These are phyloP conservation scores for Talaromyces albobiverticillius DNA, from an alignment of 2,329 filamentous ascomycete genomes.

Conservation along the genomic window DNA sequence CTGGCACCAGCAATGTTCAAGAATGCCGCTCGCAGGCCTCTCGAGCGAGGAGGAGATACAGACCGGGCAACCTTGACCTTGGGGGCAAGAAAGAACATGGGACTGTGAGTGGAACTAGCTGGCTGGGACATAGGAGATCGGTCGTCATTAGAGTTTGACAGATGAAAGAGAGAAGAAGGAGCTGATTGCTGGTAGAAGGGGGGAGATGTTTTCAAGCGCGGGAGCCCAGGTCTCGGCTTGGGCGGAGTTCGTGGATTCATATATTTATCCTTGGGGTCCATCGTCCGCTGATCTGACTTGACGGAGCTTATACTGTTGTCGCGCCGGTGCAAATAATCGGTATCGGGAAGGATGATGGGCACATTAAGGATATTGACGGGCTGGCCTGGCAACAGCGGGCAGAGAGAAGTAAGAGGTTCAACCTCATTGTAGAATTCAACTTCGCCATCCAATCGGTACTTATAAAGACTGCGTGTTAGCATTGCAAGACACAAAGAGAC, in stretches of 20 bases:
- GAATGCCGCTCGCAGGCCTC: conserved; percentile 37
- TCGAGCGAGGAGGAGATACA: conserved; percentile 35
- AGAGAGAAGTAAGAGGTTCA: conserved; percentile 71
- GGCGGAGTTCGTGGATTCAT: conserved; percentile 63
- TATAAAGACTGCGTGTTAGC: conserved; percentile 12
- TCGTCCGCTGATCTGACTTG: conserved; percentile 64
- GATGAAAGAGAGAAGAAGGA: conserved; percentile 24
- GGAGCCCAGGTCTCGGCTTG: conserved; percentile 39
- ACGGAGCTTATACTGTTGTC: conserved; percentile 65
- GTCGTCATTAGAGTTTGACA: conserved; percentile 25
- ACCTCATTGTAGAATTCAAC: conserved; percentile 72
- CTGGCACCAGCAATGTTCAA: conserved; percentile 30
- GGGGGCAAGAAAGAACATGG: conserved; percentile 22
- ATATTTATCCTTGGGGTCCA: conserved; percentile 76
- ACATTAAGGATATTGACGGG: conserved; percentile 80
- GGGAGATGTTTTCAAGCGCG: conserved; percentile 46
- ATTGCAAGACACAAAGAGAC: background rate
- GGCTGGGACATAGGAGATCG: conserved; percentile 35
- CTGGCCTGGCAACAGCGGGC: conserved; percentile 85
- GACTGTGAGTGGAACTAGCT: conserved; percentile 22
- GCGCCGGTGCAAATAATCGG: conserved; percentile 50
- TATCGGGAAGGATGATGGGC: conserved; percentile 62
- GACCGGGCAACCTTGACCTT: conserved; percentile 34
- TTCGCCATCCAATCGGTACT: conserved; percentile 82
- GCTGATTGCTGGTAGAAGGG: conserved; percentile 24